Evolutionary conservation across 2,329 filamentous ascomycete species (phyloP).

Genomic region (Xylariaceae sp.): DNA sequence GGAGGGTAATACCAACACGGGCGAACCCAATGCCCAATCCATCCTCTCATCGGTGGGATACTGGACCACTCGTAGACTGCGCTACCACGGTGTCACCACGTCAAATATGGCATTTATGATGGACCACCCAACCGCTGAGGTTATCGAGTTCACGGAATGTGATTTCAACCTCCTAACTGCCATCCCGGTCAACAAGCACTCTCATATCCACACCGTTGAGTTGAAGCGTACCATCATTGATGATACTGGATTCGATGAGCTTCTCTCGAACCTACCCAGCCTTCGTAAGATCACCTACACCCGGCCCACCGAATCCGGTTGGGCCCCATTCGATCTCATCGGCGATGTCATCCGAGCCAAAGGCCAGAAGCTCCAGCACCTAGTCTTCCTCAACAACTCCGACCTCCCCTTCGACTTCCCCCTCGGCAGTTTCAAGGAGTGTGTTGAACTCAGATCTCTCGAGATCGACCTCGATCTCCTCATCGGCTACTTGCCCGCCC

Average conservation of each 20-base stretch:
- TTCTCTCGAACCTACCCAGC: not conserved
- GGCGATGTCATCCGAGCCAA: not conserved
- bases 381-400: not conserved
- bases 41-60: no score
- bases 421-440: not conserved
- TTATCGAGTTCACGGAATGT: not conserved
- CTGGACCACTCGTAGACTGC: no score
- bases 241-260: not conserved
- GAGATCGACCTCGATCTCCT: conserved; percentile 12
- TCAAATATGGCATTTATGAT: not conserved
- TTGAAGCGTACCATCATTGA: not conserved
- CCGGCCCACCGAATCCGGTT: not conserved
- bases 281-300: conserved; percentile 2
- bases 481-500: conserved; percentile 6
- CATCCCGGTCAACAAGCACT: not conserved
- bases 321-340: not conserved
- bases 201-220: not conserved
- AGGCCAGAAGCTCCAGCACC: conserved; percentile 3
- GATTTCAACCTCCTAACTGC: not conserved
- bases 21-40: no score
- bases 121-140: not conserved
- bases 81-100: not conserved
- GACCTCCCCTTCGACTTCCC: not conserved
- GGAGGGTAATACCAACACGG: no score
- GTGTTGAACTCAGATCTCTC: conserved; percentile 1